Conservation (phyloP, 73 alveolate genomes). For the Blepharisma japonicum region DNA sequence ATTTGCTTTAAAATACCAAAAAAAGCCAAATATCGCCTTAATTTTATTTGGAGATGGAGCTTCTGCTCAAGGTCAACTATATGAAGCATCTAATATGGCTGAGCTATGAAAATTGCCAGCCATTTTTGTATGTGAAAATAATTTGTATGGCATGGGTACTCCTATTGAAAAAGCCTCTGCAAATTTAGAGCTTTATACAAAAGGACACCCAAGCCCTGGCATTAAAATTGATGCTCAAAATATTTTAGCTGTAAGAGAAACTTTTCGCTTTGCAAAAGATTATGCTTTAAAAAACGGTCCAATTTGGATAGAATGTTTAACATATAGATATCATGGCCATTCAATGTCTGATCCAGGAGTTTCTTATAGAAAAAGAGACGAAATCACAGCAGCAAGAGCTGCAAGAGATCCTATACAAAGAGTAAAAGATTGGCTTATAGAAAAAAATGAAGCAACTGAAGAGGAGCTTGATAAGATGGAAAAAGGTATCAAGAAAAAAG, state of each 20-base stretch:
- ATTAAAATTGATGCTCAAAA: conserved; percentile 68
- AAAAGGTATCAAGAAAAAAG: too few relatives aligned
- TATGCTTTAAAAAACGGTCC: conserved; percentile 76
- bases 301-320: conserved; percentile 61
- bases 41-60: conserved; percentile 93
- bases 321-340: conserved; percentile 88
- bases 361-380: conserved; percentile 76
- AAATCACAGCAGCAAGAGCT: conserved; percentile 61
- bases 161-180: conserved; percentile 68
- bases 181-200: conserved; percentile 72
- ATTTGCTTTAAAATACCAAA: conserved; percentile 63
- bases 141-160: conserved; percentile 83
- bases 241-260: conserved; percentile 70
- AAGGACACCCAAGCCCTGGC: conserved; percentile 88
- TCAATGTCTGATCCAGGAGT: conserved; percentile 83
- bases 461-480: too few relatives aligned
- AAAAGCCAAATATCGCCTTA: conserved; percentile 57
- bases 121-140: conserved; percentile 75
- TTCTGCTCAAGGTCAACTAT: conserved; percentile 79
- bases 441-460: too few relatives aligned
- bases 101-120: conserved; percentile 80
- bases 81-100: conserved; percentile 90
- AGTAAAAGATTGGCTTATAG: too few relatives aligned
- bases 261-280: conserved; percentile 68
- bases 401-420: conserved; percentile 58